Evolutionary conservation across 805 yeast species (phyloP), one percentile per base, ranked within the genome.

Genomic region (Ogataea thermomethanolica): DNA sequence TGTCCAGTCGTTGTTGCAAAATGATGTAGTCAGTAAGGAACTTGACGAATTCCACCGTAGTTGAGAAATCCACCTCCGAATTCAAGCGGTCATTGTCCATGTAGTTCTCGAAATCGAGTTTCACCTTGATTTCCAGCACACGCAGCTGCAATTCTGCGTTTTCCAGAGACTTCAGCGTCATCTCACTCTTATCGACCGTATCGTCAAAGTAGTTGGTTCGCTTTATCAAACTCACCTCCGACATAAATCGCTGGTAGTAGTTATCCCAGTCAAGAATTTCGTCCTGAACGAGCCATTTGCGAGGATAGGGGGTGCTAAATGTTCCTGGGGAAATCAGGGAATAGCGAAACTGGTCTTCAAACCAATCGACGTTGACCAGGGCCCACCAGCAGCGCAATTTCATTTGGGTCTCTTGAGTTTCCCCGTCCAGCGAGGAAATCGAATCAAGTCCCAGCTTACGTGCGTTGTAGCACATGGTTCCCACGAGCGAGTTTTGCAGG

Each of bases 321-420:
- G 51, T 46, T 8, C 40, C 41, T 2, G 43, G 21, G 4, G 48
- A 37, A 4, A 63, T 51, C 20, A 59, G 25, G 0, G 56, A 46
- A 33, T 49, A 50, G 10, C 63, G 39, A 24, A 52, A 54, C 23
- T 47, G 46, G 24, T 53, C 56, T 29, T 65, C 66, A 26, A 50
- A 50, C 68, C 68, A 65, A 43, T 64, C 69, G 24, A 52, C 41
- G 7, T 49, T 51, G 6, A 62, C 48, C 15, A 61, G 45, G 1
- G 50, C 26, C 67, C 67, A 63, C 62, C 65, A 59, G 15, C 46
- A 42, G 20, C 45, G 30, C 5, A 46, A 26, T 32, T 45, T 54
- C 14, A 48, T 12, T 17, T 49, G 42, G 6, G 21, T 17, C 3
- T 35, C 45, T 29, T 30, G 24, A 8, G 45, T 46, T 15, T 26